phyloP scores from a whole-genome alignment of 176 grass and related monocot species.

The Ananas comosus region DNA sequence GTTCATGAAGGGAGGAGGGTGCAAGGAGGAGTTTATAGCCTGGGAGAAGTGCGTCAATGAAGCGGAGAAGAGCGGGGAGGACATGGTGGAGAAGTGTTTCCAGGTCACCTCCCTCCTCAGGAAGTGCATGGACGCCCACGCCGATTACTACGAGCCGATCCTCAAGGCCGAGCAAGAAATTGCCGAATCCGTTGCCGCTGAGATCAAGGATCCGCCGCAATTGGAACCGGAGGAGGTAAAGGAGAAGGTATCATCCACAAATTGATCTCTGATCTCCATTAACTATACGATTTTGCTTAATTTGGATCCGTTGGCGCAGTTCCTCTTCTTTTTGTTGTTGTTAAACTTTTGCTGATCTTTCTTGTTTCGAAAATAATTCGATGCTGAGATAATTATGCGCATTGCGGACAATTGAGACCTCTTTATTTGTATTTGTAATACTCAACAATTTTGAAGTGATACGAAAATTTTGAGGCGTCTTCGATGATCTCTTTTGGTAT shows the following conservation, averaged over 20 bases:
- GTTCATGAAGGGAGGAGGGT: conserved; percentile 87
- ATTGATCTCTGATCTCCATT: neutral
- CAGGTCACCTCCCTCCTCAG: conserved; percentile 46
- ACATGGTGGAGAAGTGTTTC: conserved; percentile 63
- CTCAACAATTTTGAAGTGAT: neutral
- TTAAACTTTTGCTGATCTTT: neutral
- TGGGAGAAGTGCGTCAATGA: conserved; percentile 78
- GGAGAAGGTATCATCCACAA: neutral
- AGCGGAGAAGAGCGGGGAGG: conserved; percentile 37
- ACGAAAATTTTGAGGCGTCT: neutral
- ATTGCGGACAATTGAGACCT: neutral
- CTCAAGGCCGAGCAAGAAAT: conserved; percentile 45
- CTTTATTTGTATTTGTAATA: neutral
- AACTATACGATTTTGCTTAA: neutral
- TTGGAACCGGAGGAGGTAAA: neutral
- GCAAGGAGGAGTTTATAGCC: conserved; percentile 56
- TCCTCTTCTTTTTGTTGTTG: neutral
- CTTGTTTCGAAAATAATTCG: neutral
- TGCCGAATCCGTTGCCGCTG: conserved; percentile 8
- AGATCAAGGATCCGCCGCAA: neutral
- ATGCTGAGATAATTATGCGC: neutral
- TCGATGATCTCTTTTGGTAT: neutral
- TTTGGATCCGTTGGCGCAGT: neutral
- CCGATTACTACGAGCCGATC: conserved; percentile 63
- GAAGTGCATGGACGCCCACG: conserved; percentile 86